A percentile compares a stretch with the other conserved stretches of the same genome.
phyloP scores from a whole-genome alignment of 2,329 filamentous ascomycete species.

The Colletotrichum shisoi region DNA sequence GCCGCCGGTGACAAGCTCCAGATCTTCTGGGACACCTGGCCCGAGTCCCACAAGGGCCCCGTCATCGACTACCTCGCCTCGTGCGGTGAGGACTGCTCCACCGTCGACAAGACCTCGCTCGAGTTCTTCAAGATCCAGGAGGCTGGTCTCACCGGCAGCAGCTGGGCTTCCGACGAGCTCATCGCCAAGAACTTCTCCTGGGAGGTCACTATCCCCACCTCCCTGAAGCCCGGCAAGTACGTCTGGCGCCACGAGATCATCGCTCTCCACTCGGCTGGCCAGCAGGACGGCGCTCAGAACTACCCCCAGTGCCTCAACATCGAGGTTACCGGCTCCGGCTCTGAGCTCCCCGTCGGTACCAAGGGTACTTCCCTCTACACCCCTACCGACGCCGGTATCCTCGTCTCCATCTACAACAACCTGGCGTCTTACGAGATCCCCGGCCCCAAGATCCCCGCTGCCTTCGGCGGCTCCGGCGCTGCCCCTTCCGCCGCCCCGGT shows the following conservation, averaged over 20 bases:
- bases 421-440: constrained; percentile 47
- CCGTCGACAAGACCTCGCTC: constrained; percentile 59
- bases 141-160: constrained; percentile 58
- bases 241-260: constrained; percentile 65
- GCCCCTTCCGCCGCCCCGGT: constrained; percentile 38
- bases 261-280: constrained; percentile 59
- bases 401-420: constrained; percentile 48
- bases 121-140: constrained; percentile 68
- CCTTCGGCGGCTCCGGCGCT: constrained; percentile 39
- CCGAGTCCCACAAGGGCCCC: constrained; percentile 68
- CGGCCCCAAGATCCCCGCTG: constrained; percentile 42
- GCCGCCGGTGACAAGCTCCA: constrained; percentile 66
- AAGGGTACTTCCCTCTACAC: constrained; percentile 51
- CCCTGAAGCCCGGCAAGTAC: constrained; percentile 61
- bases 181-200: constrained; percentile 57
- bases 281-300: constrained; percentile 54
- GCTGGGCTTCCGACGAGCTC: constrained; percentile 65
- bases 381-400: constrained; percentile 47
- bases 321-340: constrained; percentile 54
- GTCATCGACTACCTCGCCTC: constrained; percentile 68
- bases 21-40: constrained; percentile 72
- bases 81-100: constrained; percentile 62
- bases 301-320: constrained; percentile 64
- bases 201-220: constrained; percentile 56
- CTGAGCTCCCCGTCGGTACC: constrained; percentile 44